Percentiles rank a stretch among this genome's conserved stretches.
phyloP scores from a whole-genome alignment of 768 basidiomycete species.

The Agrocybe pediades region DNA sequence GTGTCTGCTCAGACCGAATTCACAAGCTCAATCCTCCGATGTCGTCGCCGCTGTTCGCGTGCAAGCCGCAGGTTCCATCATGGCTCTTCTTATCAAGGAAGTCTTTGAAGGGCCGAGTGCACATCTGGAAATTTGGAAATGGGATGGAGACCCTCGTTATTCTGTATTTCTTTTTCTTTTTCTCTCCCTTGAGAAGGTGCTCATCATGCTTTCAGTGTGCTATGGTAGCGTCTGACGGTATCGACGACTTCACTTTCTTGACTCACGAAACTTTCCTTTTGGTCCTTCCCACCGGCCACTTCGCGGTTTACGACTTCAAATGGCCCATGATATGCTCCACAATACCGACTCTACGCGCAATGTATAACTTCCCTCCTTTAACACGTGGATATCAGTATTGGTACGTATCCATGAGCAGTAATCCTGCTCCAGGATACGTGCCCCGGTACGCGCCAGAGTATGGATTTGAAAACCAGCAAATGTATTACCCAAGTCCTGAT shows the following conservation, averaged over 20 bases:
- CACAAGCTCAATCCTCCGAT: conserved; percentile 29
- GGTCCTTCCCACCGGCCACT: conserved; percentile 44
- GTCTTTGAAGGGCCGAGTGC: conserved; percentile 40
- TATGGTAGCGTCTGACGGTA: conserved; percentile 41
- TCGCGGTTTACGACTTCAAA: conserved; percentile 51
- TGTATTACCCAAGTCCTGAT: conserved; percentile 47
- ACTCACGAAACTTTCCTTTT: conserved; percentile 47
- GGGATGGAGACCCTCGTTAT: conserved; percentile 38
- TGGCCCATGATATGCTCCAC: conserved; percentile 32
- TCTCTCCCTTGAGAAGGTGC: conserved; percentile 1
- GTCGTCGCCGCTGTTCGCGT: conserved; percentile 43
- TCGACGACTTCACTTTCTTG: conserved; percentile 57
- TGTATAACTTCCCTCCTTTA: conserved; percentile 45
- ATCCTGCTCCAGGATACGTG: conserved; percentile 45
- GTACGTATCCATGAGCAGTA: conserved; percentile 57
- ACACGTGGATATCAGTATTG: conserved; percentile 48
- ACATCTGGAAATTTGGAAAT: conserved; percentile 54
- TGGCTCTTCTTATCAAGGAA: conserved; percentile 54
- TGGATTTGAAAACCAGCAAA: conserved; percentile 23
- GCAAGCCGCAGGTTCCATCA: conserved; percentile 45
- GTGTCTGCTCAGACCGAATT: conserved; percentile 35
- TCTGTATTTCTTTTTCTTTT: conserved; percentile 35
- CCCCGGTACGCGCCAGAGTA: conserved; percentile 22
- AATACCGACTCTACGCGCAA: conserved; percentile 34
- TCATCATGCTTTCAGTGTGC: conserved; percentile 32